These are phyloP conservation scores for Trametes punicea DNA, from an alignment of 768 basidiomycete species.

Conservation along the genomic window DNA sequence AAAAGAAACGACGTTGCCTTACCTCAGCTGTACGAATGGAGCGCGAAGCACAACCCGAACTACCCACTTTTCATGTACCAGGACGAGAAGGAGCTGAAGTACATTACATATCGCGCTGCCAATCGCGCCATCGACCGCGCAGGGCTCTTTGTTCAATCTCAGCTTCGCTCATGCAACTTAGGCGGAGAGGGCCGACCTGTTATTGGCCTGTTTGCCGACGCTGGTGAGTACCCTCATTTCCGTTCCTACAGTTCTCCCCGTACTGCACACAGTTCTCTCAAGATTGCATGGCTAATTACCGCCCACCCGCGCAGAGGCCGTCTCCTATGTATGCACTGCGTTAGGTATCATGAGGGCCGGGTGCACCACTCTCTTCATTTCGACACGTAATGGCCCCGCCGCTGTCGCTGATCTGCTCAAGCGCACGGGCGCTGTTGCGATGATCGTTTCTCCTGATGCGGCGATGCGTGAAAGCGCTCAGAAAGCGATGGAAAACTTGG, in stretches of 20 bases:
- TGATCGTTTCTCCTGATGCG: neutral
- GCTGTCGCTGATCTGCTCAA: conserved; percentile 30
- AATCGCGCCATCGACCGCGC: conserved; percentile 27
- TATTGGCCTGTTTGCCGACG: conserved; percentile 24
- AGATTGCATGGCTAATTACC: neutral
- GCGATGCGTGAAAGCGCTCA: neutral
- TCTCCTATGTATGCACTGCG: conserved; percentile 15
- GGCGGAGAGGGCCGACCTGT: conserved; percentile 13
- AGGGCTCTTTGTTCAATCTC: conserved; percentile 15
- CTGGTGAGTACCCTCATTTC: conserved; percentile 8
- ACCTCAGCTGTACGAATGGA: conserved; percentile 37
- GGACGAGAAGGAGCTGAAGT: conserved; percentile 12
- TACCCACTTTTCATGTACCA: conserved; percentile 33
- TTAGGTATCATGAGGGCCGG: conserved; percentile 23
- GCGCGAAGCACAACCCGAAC: conserved; percentile 28
- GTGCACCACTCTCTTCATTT: conserved; percentile 31
- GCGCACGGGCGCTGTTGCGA: neutral
- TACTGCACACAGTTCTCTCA: neutral
- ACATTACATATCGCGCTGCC: conserved; percentile 27
- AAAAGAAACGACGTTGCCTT: conserved; percentile 23
- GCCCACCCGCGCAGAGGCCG: conserved; percentile 20
- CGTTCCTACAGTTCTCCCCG: neutral
- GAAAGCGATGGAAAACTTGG: neutral
- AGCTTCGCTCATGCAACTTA: neutral
- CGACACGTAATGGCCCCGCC: conserved; percentile 30